Percentiles rank a stretch among this genome's conserved stretches.
Conservation (phyloP, 2,329 filamentous ascomycete genomes). For the Passalora sequoiae region DNA sequence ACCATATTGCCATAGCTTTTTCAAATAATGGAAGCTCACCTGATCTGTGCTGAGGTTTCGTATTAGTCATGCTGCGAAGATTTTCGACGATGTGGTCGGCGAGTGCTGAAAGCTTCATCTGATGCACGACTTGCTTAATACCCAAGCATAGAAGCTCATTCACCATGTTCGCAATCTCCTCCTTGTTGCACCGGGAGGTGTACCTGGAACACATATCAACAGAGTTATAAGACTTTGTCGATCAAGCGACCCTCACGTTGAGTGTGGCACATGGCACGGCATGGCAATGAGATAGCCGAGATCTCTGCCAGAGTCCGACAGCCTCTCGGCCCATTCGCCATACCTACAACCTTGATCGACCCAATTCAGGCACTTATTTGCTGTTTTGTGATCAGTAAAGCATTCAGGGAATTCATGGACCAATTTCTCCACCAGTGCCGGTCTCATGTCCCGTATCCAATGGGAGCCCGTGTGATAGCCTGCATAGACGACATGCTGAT, state of each 20-base stretch:
- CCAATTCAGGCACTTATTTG: slow-evolving; percentile 6
- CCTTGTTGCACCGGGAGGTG: slow-evolving; percentile 6
- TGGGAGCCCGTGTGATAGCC: slow-evolving; percentile 6
- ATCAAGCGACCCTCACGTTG: neutral
- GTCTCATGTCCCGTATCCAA: slow-evolving; percentile 7
- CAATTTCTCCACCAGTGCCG: neutral
- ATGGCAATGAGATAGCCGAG: slow-evolving; percentile 5
- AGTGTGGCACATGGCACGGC: slow-evolving; percentile 6
- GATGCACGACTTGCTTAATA: neutral
- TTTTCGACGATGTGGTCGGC: slow-evolving; percentile 2
- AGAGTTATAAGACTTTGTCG: too few species aligned
- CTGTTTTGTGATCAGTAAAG: slow-evolving; percentile 4
- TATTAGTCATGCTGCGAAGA: slow-evolving; percentile 1
- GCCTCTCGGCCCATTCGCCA: slow-evolving; percentile 4
- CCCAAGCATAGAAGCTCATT: neutral
- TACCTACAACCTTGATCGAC: slow-evolving; percentile 9
- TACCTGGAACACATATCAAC: slow-evolving; percentile 1
- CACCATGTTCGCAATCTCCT: slow-evolving; percentile 1
- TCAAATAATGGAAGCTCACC: neutral
- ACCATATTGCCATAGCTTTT: too few species aligned
- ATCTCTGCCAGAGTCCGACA: neutral
- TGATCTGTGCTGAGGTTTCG: slow-evolving; percentile 1
- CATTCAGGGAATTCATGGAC: neutral
- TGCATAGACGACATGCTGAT: slow-evolving; percentile 6
- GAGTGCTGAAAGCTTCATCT: slow-evolving; percentile 1